Percentiles rank a stretch among this genome's conserved stretches.
Evolutionary conservation across 1,284 basidiomycete species (phyloP).

Genomic region (Ceratobasidium sp.): DNA sequence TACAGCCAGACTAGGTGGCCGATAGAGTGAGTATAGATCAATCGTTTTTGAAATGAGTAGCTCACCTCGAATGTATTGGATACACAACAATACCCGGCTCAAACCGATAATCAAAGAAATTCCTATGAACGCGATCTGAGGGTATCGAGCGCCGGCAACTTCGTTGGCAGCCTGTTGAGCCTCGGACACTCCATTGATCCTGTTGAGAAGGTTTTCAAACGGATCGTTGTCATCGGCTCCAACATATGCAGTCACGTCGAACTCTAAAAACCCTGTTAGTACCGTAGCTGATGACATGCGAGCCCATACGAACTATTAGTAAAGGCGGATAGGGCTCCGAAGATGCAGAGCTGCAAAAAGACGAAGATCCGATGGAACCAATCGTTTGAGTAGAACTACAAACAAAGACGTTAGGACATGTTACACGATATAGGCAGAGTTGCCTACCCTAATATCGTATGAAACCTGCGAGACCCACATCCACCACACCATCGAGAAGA

Average conservation of each 20-base stretch:
- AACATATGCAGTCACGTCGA: slow-evolving; percentile 32
- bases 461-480: slow-evolving; percentile 46
- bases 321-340: slow-evolving; percentile 42
- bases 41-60: background rate
- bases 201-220: background rate
- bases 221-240: slow-evolving; percentile 4
- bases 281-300: background rate
- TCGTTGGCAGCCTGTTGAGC: slow-evolving; percentile 16
- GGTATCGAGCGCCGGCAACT: background rate
- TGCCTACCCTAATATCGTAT: slow-evolving; percentile 37
- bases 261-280: slow-evolving; percentile 15
- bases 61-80: slow-evolving; percentile 36
- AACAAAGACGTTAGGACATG: background rate
- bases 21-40: background rate
- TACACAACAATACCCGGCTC: slow-evolving; percentile 18
- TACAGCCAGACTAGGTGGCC: slow-evolving; percentile 34
- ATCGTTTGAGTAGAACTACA: slow-evolving; percentile 47
- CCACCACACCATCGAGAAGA: slow-evolving; percentile 48
- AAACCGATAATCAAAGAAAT: slow-evolving; percentile 34
- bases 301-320: slow-evolving; percentile 12
- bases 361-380: slow-evolving; percentile 46
- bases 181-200: background rate
- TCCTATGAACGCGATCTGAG: slow-evolving; percentile 30
- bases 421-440: background rate
- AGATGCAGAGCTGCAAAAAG: slow-evolving; percentile 40